These are phyloP conservation scores for Salix koriyanagi DNA, from an alignment of 345 rosid genomes.

Conservation along the genomic window DNA sequence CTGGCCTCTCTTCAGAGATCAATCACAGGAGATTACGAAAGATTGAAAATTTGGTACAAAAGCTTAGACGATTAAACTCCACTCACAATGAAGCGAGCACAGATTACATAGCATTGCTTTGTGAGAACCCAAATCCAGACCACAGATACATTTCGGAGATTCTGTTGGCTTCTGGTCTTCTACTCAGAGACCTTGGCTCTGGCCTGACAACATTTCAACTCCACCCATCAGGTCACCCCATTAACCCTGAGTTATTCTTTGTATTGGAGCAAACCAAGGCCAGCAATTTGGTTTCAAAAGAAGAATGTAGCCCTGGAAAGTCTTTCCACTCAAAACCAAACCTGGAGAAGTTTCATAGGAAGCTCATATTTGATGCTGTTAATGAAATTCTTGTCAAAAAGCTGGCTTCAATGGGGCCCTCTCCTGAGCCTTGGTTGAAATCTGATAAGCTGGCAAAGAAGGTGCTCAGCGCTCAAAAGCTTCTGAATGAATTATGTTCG, in stretches of 20 bases:
- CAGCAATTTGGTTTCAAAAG: slow-evolving; percentile 41
- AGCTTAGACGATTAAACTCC: slow-evolving; percentile 77
- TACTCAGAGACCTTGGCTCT: slow-evolving; percentile 73
- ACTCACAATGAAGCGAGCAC: slow-evolving; percentile 81
- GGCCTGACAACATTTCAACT: slow-evolving; percentile 63
- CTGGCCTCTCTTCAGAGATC: slow-evolving; percentile 57
- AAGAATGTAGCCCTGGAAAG: slow-evolving; percentile 38
- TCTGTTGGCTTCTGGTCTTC: slow-evolving; percentile 84
- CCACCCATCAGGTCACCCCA: slow-evolving; percentile 81
- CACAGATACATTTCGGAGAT: slow-evolving; percentile 94
- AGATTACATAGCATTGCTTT: slow-evolving; percentile 90
- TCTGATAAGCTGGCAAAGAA: slow-evolving; percentile 47
- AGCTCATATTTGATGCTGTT: slow-evolving; percentile 77
- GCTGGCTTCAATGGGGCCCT: slow-evolving; percentile 40
- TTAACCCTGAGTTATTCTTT: slow-evolving; percentile 79
- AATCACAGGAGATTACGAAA: slow-evolving; percentile 77
- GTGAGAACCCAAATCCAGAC: slow-evolving; percentile 78
- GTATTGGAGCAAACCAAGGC: slow-evolving; percentile 89
- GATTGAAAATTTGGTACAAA: slow-evolving; percentile 82
- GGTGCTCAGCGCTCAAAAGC: slow-evolving; percentile 66
- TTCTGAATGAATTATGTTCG: slow-evolving; percentile 65
- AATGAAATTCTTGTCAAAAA: slow-evolving; percentile 74
- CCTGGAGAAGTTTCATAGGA: slow-evolving; percentile 57
- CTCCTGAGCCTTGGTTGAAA: slow-evolving; percentile 49
- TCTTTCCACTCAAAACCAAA: slow-evolving; percentile 30